Conservation (phyloP, 805 yeast species). For the Wickerhamiella occidentalis region DNA sequence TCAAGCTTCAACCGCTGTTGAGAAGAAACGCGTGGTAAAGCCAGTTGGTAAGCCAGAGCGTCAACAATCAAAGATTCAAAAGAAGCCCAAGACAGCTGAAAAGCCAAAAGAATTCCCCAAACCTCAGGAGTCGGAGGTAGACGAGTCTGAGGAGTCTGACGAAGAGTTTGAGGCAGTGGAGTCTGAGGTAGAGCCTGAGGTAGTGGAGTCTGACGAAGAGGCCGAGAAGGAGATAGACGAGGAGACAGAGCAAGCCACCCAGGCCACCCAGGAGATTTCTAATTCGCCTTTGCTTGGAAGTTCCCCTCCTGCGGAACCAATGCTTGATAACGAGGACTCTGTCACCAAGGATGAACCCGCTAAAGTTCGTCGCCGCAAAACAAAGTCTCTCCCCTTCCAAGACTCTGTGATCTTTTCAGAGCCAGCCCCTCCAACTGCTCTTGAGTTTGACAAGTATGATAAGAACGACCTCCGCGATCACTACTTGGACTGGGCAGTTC, state of each 20-base stretch:
- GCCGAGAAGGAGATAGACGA: background rate
- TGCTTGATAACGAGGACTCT: too few species aligned
- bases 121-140: too few species aligned
- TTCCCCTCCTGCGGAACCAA: background rate
- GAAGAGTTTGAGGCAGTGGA: too few species aligned
- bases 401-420: background rate
- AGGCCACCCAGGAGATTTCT: too few species aligned
- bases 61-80: background rate
- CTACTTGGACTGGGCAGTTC: background rate
- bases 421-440: background rate
- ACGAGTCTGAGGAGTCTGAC: too few species aligned
- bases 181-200: too few species aligned
- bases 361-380: background rate
- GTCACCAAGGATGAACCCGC: background rate
- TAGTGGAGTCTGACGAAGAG: background rate
- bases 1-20: background rate
- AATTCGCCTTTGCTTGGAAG: background rate
- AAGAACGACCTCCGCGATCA: background rate
- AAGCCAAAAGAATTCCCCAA: too few species aligned
- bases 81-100: too few species aligned
- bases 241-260: background rate
- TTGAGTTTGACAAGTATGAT: background rate
- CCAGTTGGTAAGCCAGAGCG: background rate
- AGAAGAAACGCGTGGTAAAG: background rate
- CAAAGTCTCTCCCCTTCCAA: background rate